Conservation (phyloP, 1,139 yeast species). For the Candida sanyaensis region DNA sequence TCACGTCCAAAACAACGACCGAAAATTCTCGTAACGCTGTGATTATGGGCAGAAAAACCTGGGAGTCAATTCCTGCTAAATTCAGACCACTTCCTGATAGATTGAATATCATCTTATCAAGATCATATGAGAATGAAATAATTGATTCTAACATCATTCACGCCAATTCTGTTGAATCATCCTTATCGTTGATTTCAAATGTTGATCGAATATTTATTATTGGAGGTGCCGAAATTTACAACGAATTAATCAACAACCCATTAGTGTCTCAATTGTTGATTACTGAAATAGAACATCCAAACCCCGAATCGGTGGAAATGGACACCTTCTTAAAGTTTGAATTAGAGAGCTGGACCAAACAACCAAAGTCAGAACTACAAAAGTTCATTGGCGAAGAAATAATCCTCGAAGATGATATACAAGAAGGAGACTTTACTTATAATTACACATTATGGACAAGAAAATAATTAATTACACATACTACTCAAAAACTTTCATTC, state of each 20-base stretch:
- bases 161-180: slow-evolving; percentile 49
- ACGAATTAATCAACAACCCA: slow-evolving; percentile 45
- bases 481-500: slow-evolving; percentile 55
- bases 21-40: slow-evolving; percentile 64
- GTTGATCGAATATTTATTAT: slow-evolving; percentile 72
- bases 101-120: slow-evolving; percentile 72
- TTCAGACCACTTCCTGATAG: slow-evolving; percentile 84
- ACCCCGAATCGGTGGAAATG: slow-evolving; percentile 44
- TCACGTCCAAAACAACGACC: slow-evolving; percentile 51
- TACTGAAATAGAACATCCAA: slow-evolving; percentile 61
- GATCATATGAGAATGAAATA: slow-evolving; percentile 28
- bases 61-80: slow-evolving; percentile 87
- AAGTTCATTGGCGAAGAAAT: slow-evolving; percentile 41
- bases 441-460: slow-evolving; percentile 19
- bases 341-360: slow-evolving; percentile 37
- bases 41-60: slow-evolving; percentile 94
- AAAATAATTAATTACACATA: slow-evolving; percentile 3
- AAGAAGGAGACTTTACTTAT: slow-evolving; percentile 38
- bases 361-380: slow-evolving; percentile 33
- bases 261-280: slow-evolving; percentile 60
- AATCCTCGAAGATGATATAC: slow-evolving; percentile 36
- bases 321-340: slow-evolving; percentile 62
- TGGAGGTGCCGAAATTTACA: slow-evolving; percentile 92
- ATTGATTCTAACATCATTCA: slow-evolving; percentile 35
- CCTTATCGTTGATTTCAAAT: slow-evolving; percentile 26